These are phyloP conservation scores for Rosa chinensis DNA, from an alignment of 306 rosid species.

Conservation along the genomic window DNA sequence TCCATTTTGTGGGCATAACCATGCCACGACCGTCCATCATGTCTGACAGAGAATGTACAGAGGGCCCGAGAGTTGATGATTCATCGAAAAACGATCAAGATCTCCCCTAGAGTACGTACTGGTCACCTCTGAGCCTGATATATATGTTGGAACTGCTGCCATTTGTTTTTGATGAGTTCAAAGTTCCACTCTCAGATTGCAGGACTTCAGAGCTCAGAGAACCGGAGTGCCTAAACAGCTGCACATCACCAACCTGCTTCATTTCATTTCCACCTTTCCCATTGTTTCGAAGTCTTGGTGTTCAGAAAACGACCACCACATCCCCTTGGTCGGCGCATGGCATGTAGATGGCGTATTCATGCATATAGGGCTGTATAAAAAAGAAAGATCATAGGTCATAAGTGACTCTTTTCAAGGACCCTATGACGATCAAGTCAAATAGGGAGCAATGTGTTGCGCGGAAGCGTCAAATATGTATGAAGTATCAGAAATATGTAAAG, in stretches of 20 bases:
- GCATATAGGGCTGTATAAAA: conserved; percentile 83
- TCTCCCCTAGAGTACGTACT: conserved; percentile 59
- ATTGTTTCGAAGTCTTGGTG: conserved; percentile 34
- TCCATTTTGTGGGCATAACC: conserved; percentile 66
- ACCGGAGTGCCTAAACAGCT: conserved; percentile 40
- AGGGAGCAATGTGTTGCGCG: background rate
- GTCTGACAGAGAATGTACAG: conserved; percentile 49
- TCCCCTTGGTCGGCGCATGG: conserved; percentile 92
- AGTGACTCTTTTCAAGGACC: no score
- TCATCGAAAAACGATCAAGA: conserved; percentile 45
- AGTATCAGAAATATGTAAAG: no score
- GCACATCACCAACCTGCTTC: conserved; percentile 34
- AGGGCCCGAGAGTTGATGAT: conserved; percentile 43
- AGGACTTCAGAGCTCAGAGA: conserved; percentile 68
- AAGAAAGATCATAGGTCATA: conserved; percentile 18
- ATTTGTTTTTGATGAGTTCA: conserved; percentile 67
- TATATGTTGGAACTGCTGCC: conserved; percentile 52
- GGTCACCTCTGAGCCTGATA: conserved; percentile 78
- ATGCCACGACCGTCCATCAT: conserved; percentile 55
- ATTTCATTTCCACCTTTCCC: conserved; percentile 29
- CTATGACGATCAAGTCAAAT: background rate
- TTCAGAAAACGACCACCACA: conserved; percentile 92
- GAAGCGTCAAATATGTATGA: no score
- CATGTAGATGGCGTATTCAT: conserved; percentile 92
- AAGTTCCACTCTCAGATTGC: conserved; percentile 67